Base-by-base conservation (phyloP, 106 monocot species). In the Alisma plantagoaquatica region DNA sequence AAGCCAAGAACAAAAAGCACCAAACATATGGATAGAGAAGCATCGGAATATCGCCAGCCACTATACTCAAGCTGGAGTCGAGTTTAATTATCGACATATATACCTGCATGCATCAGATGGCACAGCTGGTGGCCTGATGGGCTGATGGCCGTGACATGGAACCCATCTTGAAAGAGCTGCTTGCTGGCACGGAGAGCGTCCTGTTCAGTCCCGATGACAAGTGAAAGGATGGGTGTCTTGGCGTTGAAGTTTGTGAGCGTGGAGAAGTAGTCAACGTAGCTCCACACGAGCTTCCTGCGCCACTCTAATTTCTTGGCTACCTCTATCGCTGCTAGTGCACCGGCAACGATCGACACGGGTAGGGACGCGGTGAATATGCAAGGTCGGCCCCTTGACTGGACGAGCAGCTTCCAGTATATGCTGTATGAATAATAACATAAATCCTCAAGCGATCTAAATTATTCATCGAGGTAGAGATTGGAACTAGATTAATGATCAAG, bases 161-260 rank as follows among this genome's bases (percentile, higher is more conserved):
- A n/a, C n/a, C n/a, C n/a, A n/a, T n/a, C n/a, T n/a, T n/a, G n/a
- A n/a, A n/a, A n/a, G n/a, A n/a, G n/a, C n/a, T n/a, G n/a, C n/a
- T n/a, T n/a, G n/a, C n/a, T n/a, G n/a, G n/a, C n/a, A n/a, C n/a
- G n/a, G n/a, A n/a, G 46, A 46, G 46, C 46, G 5, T 4, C 16
- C 46, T 46, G n/a, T 19, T 46, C 46, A 5, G 46, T 46, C n/a
- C 46, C 46, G 46, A 46, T 18, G 46, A 46, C 46, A 19, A 46
- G 46, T 3, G 46, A 46, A 10, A 46, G 9, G 16, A 46, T 46
- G 4, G 46, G 46, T 4, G 46, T 12, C 14, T 10, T 46, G 10
- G 16, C 46, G 4, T 10, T 10, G 46, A 12, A 19, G n/a, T 46
- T 46, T 10, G 46, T 46, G n/a, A 46, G n/a, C n/a, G n/a, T n/a